Base-by-base conservation (phyloP, 2,329 filamentous ascomycete genomes). In the Sarocladiaceae sp. region DNA sequence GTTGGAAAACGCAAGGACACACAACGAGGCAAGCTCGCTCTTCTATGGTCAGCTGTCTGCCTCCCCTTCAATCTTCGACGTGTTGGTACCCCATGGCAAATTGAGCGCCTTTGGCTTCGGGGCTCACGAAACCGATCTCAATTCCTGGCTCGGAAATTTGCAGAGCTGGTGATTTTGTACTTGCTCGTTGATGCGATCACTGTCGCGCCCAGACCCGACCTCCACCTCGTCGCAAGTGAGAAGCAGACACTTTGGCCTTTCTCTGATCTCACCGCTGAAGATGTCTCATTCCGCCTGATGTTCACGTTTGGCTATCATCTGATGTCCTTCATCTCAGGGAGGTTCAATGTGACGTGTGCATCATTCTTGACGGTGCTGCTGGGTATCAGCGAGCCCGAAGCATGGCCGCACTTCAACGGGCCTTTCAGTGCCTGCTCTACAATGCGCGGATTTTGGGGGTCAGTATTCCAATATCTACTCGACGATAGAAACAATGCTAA, bases 401-500 rank as follows among this genome's bases (percentile, higher is more conserved):
- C 15, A 12, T 54, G 53, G 53, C 49, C 49, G 31, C 49, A 13
- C 13, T 10, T 49, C 20, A 29, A 39, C n/a, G 53, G 53, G 4
- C 26, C 53, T 7, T 26, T 52, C 11, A 13, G 31, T 12, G 17
- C 40, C 11, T 26, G 31, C 17, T 49, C 40, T 26, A 52, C 53
- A 12, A 39, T 54, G 26, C 53, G 53, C 7, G 53, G 49, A 23
- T 44, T 54, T 25, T 54, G 53, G 53, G 42, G 53, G 53, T 54
- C 28, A 51, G 50, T 33, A n/a, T 37, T 29, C 6, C 33, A n/a
- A 33, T 15, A 8, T 15, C 29, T 10, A 33, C 29, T 33, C 8
- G 15, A 33, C 29, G 7, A 31, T 46, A 20, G 20, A n/a, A 31
- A 22, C 13, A 13, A 12, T 39, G 15, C 22, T 44, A 46, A 31